Evolutionary conservation across 2,329 filamentous ascomycete genomes (phyloP).

Genomic region (Talaromyces sp.): DNA sequence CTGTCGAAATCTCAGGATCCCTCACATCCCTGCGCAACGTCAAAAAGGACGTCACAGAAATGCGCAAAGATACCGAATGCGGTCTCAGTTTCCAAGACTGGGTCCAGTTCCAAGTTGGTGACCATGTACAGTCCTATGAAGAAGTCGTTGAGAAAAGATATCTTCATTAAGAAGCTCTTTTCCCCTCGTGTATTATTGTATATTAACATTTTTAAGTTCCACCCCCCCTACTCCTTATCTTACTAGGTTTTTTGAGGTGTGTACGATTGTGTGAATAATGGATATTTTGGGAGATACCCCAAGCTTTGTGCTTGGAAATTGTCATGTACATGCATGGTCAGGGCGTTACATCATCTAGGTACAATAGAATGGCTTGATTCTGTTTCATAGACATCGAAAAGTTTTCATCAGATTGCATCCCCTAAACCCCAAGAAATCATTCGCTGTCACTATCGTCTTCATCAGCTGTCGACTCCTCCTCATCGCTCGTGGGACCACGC

Average conservation of each 20-base stretch:
- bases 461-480: neutral
- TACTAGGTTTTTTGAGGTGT: neutral
- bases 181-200: constrained; percentile 3
- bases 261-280: constrained; percentile 9
- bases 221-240: neutral
- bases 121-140: constrained; percentile 85
- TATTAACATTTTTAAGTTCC: neutral
- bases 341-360: constrained; percentile 5
- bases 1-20: constrained; percentile 53
- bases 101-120: constrained; percentile 73
- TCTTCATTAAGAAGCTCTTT: constrained; percentile 27
- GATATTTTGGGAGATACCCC: neutral
- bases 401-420: neutral
- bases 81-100: constrained; percentile 81
- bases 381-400: neutral
- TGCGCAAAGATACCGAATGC: constrained; percentile 91
- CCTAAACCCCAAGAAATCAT: neutral
- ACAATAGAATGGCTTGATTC: neutral
- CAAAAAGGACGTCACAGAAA: constrained; percentile 86
- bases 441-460: constrained; percentile 8
- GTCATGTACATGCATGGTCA: constrained; percentile 12
- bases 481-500: constrained; percentile 7
- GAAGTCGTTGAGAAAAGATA: constrained; percentile 68
- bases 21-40: constrained; percentile 81
- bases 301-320: neutral